Evolutionary conservation across 2,329 filamentous ascomycete genomes (phyloP).

Genomic region (Exutisphaerella laricina): DNA sequence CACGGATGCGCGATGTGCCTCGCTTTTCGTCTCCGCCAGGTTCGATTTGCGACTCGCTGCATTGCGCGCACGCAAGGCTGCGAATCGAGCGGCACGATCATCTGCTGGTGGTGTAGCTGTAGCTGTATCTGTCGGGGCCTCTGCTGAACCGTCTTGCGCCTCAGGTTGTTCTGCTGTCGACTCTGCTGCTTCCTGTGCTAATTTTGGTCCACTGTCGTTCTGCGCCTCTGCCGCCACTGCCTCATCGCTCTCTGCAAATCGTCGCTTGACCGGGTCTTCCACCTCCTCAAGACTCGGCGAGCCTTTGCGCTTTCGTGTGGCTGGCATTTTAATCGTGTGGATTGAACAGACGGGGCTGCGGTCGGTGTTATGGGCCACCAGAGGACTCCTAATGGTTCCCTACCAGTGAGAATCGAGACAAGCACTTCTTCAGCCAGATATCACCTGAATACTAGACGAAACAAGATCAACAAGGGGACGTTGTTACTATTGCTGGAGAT

Average conservation of each 20-base stretch:
- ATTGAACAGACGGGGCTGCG: too few species aligned
- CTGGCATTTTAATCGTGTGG: too few species aligned
- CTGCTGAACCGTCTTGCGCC: not conserved
- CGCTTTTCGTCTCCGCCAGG: constrained; percentile 74
- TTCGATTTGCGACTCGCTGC: constrained; percentile 59
- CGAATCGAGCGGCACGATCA: constrained; percentile 74
- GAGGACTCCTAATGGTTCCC: too few species aligned
- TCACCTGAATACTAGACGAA: too few species aligned
- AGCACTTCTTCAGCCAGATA: too few species aligned
- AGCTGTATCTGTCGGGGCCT: constrained; percentile 24
- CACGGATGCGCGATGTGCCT: constrained; percentile 71
- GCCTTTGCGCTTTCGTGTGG: constrained; percentile 34
- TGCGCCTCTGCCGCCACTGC: constrained; percentile 8
- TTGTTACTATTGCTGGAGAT: too few species aligned
- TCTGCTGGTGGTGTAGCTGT: constrained; percentile 38
- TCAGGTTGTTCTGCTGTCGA: constrained; percentile 14
- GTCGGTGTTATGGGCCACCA: too few species aligned
- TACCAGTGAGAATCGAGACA: too few species aligned
- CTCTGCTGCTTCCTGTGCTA: constrained; percentile 8
- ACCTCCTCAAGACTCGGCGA: constrained; percentile 31
- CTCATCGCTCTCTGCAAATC: constrained; percentile 28
- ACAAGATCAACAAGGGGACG: too few species aligned
- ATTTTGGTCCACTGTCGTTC: constrained; percentile 8
- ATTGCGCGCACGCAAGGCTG: constrained; percentile 71
- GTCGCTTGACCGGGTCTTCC: constrained; percentile 33